phyloP scores from a whole-genome alignment of 2,329 filamentous ascomycete species.

The Lachnellula willkommii region DNA sequence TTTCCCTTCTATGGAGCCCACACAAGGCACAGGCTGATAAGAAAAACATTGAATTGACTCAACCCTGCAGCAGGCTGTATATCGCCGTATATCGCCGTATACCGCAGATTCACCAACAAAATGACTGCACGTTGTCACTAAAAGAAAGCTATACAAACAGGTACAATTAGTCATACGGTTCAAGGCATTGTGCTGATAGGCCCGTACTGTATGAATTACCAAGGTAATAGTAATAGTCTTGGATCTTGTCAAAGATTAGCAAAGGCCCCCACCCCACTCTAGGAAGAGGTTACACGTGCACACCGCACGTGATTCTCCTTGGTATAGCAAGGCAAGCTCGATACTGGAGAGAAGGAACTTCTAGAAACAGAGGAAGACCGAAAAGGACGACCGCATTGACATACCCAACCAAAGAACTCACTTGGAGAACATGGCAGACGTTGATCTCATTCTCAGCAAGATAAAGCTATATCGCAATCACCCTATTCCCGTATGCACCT shows the following conservation, averaged over 20 bases:
- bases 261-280: too few relatives aligned
- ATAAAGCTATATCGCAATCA: conserved; percentile 20
- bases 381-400: not conserved
- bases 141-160: not conserved
- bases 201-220: not conserved
- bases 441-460: conserved; percentile 14
- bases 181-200: not conserved
- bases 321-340: too few relatives aligned
- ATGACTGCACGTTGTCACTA: not conserved
- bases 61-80: not conserved
- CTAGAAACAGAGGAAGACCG: too few relatives aligned
- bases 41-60: not conserved
- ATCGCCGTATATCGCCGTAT: too few relatives aligned
- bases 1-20: not conserved
- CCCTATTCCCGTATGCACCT: conserved; percentile 14
- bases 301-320: too few relatives aligned
- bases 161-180: not conserved
- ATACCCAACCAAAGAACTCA: not conserved
- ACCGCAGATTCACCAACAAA: not conserved
- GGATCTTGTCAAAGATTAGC: too few relatives aligned
- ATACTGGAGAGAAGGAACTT: too few relatives aligned
- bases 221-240: not conserved
- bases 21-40: not conserved
- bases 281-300: too few relatives aligned
- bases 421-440: conserved; percentile 11